Percentiles rank a stretch among this genome's conserved stretches.
These are phyloP conservation scores for Primulina tabacum DNA, from an alignment of 257 asterid species.

Conservation along the genomic window DNA sequence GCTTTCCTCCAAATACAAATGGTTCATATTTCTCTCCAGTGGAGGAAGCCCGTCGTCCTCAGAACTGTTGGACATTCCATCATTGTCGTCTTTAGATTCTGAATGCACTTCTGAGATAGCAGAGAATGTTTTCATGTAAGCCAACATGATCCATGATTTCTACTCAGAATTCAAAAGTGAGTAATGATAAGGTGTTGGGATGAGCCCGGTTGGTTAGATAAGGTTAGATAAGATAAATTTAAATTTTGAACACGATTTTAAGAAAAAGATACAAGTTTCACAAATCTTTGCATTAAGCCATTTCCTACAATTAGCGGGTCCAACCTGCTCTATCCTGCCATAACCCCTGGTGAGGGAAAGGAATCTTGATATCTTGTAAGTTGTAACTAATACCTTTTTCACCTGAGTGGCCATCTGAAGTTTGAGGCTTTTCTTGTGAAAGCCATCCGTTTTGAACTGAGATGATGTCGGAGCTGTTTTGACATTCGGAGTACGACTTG, in stretches of 20 bases:
- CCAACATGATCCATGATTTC: no score
- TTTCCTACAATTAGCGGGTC: no score
- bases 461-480: slow-evolving; percentile 65
- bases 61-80: slow-evolving; percentile 45
- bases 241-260: no score
- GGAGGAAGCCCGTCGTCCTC: slow-evolving; percentile 97
- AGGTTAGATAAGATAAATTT: no score
- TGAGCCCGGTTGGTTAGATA: no score
- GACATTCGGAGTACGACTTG: slow-evolving; percentile 73
- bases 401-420: slow-evolving; percentile 24
- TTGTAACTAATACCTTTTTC: slow-evolving; percentile 38
- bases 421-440: slow-evolving; percentile 54
- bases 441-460: slow-evolving; percentile 80
- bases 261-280: no score
- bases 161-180: no score
- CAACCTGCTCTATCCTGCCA: no score
- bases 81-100: slow-evolving; percentile 34
- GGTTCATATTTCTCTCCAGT: slow-evolving; percentile 89
- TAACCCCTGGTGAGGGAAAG: background rate
- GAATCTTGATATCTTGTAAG: no score
- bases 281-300: no score
- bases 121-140: no score
- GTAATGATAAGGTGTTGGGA: no score
- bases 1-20: slow-evolving; percentile 40
- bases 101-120: slow-evolving; percentile 39